Evolutionary conservation across 2,329 filamentous ascomycete genomes (phyloP), one percentile per base, ranked within the genome.

Genomic region (Aspergillus transmontanensis): DNA sequence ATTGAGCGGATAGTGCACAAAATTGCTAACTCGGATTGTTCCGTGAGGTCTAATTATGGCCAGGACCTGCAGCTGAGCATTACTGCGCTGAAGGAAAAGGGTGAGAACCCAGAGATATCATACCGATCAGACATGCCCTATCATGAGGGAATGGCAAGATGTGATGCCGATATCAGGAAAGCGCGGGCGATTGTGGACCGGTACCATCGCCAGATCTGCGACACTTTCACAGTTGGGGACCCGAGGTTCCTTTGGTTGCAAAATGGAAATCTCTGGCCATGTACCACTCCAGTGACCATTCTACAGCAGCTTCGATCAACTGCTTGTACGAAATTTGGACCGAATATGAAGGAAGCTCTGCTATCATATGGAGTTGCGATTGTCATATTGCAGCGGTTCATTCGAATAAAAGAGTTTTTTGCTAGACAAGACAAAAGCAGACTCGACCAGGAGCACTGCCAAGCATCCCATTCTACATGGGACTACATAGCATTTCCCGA

Each of bases 401-500:
- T 81, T 6, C 76, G 84, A 0, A 74, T 86, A 1, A 65, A 75
- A 34, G 34, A 36, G 34, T 14, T 36, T 16, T 36, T 36, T 16
- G 34, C 34, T 16, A 36, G 12, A 36, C 34, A 12, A 1, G 34
- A 36, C 16, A 36, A 36, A 16, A 36, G 34, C 14, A 36, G 34
- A 36, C 34, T 36, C 3, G 34, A 36, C 14, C 34, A 36, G 34
- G 34, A 36, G 16, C 14, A 14, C 34, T 16, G 12, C 14, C 34
- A 36, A 36, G 3, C 34, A 36, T 36, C 14, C 14, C 34, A 36
- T 36, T 36, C 34, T 36, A 36, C 6, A 36, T 36, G 34, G 34
- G 34, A 36, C 16, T 36, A 36, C 14, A 14, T 65, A 64, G 82
- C 73, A 56, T 73, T 83, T 36, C 80, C 86, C 0, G 89, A 92